Conservation (phyloP, 768 basidiomycete genomes). For the Crucibulum laeve region DNA sequence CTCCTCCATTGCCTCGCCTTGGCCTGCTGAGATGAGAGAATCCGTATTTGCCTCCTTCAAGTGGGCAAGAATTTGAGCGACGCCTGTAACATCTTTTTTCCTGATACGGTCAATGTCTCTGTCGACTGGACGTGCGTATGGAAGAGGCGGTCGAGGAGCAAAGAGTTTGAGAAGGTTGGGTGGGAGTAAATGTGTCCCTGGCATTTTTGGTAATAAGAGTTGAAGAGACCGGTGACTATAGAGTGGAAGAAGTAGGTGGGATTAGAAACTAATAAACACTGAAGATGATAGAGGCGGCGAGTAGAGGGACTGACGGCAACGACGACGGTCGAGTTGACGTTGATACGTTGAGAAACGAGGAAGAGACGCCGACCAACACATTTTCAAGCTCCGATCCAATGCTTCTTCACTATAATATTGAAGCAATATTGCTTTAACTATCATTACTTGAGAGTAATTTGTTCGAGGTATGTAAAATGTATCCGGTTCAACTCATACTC, state of each 20-base stretch:
- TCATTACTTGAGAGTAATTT: not conserved
- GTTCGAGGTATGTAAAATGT: no score
- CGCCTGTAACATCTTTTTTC: slow-evolving; percentile 67
- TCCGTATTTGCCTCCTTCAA: slow-evolving; percentile 78
- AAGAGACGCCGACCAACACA: not conserved
- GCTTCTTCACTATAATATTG: no score
- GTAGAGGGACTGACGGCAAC: no score
- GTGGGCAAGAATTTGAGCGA: slow-evolving; percentile 67
- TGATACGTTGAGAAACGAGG: no score
- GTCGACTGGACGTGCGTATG: slow-evolving; percentile 82
- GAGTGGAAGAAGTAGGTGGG: not conserved
- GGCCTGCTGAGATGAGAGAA: slow-evolving; percentile 53
- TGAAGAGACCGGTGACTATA: slow-evolving; percentile 3
- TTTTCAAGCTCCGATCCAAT: slow-evolving; percentile 1
- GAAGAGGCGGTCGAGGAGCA: slow-evolving; percentile 86
- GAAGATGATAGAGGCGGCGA: no score
- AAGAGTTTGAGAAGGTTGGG: slow-evolving; percentile 97
- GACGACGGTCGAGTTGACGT: no score
- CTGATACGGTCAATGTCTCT: slow-evolving; percentile 75
- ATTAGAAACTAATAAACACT: no score
- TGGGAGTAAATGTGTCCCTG: slow-evolving; percentile 85
- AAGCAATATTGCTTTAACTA: not conserved
- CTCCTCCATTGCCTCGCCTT: slow-evolving; percentile 72
- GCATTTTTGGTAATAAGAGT: slow-evolving; percentile 27
- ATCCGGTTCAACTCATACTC: no score